Percentiles rank a stretch among this genome's conserved stretches.
These are phyloP conservation scores for Rusavskia elegans DNA, from an alignment of 495 filamentous ascomycete genomes.

Conservation along the genomic window DNA sequence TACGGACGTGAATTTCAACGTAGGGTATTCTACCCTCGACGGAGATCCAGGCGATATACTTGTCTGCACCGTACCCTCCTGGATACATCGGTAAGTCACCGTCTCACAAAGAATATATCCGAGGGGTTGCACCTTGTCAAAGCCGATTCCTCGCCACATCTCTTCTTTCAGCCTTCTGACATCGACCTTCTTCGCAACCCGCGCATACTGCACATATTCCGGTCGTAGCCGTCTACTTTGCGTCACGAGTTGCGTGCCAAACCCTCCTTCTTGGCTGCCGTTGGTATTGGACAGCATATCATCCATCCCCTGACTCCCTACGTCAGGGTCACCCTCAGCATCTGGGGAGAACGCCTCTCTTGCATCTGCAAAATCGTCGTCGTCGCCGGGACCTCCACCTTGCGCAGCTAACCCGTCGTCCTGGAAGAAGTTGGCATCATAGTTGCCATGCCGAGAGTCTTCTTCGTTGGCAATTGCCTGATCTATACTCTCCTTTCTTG, in stretches of 20 bases:
- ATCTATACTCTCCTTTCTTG: conserved; percentile 47
- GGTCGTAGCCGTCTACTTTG: conserved; percentile 63
- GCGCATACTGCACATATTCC: conserved; percentile 92
- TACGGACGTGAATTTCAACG: conserved; percentile 70
- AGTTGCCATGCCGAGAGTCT: conserved; percentile 45
- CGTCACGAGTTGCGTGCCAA: conserved; percentile 88
- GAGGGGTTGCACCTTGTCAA: conserved; percentile 26
- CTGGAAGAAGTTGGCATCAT: conserved; percentile 98
- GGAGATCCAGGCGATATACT: neutral
- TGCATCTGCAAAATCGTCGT: conserved; percentile 89
- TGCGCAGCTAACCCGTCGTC: conserved; percentile 76
- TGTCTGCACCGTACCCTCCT: neutral
- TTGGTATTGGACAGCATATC: conserved; percentile 23
- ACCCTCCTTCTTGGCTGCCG: conserved; percentile 40
- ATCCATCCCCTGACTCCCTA: conserved; percentile 20
- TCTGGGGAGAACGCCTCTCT: conserved; percentile 75
- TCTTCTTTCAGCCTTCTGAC: conserved; percentile 87
- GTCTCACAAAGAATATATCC: neutral
- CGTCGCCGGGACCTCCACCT: conserved; percentile 49
- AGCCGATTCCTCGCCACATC: conserved; percentile 80
- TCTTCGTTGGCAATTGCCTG: conserved; percentile 35
- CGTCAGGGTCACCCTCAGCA: conserved; percentile 30
- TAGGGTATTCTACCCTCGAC: conserved; percentile 21
- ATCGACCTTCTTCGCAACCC: conserved; percentile 98
- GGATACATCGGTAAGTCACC: conserved; percentile 1